These are phyloP conservation scores for Chaetothyriales sp. DNA, from an alignment of 2,329 filamentous ascomycete species.

Conservation along the genomic window DNA sequence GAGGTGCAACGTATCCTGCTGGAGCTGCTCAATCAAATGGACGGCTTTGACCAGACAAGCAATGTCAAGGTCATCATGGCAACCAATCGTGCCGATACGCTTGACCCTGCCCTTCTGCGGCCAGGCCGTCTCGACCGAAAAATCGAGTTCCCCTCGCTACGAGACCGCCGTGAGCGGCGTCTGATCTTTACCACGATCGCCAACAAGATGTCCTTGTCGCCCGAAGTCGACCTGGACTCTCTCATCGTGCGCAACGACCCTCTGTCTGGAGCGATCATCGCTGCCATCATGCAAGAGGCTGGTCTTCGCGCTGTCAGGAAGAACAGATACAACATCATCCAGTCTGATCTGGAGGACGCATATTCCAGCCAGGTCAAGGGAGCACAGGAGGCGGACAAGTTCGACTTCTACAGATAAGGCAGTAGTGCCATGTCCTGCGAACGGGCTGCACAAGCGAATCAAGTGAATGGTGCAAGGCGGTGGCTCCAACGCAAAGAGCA, in stretches of 20 bases:
- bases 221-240: conserved; percentile 90
- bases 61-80: conserved; percentile 99
- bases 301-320: conserved; percentile 86
- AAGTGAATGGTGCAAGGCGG: too few species aligned
- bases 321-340: conserved; percentile 98
- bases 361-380: conserved; percentile 96
- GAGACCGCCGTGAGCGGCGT: conserved; percentile 83
- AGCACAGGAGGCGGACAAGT: conserved; percentile 50
- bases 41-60: conserved; percentile 95
- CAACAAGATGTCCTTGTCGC: conserved; percentile 88
- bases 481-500: too few species aligned
- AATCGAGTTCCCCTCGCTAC: conserved; percentile 94
- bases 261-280: conserved; percentile 85
- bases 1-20: conserved; percentile 97
- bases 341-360: conserved; percentile 88
- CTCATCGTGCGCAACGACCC: conserved; percentile 95
- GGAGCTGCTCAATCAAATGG: conserved; percentile 98
- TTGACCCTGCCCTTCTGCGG: conserved; percentile 85
- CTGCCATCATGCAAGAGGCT: conserved; percentile 98
- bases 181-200: conserved; percentile 98
- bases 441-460: too few species aligned
- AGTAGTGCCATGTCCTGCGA: neutral
- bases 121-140: conserved; percentile 93
- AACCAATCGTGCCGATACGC: conserved; percentile 91
- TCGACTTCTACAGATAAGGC: conserved; percentile 59